Evolutionary conservation across 192 early-diverging fungal species (phyloP), one percentile per base, ranked within the genome.

Genomic region (Backusella circina): DNA sequence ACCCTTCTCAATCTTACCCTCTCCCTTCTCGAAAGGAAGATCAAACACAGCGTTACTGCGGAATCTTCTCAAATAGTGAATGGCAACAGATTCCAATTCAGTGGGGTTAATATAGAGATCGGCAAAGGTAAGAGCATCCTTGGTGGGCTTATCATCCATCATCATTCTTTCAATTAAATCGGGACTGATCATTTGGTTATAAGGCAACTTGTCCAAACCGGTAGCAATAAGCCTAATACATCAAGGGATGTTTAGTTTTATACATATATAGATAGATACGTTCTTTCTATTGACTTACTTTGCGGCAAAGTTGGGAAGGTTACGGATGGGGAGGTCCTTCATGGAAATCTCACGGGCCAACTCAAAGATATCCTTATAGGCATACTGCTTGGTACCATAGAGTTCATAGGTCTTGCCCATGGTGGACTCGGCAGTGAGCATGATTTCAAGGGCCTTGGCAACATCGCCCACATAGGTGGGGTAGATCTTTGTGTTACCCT

Each of bases 371-470:
- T 92, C 80, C 72, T 81, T 79, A 73, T 90, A 91, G 23, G 88
- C 86, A 86, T 94, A 97, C 76, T 91, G 90, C 76, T 89, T 85
- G 74, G 89, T 82, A 67, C 93, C 95, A 79, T 88, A 94, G 33
- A 99, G 89, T 86, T 99, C 98, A 72, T 93, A 94, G 26, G 90
- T 94, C 87, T 95, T 90, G 37, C 96, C 96, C 23, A 91, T 84
- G 2, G 92, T 90, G 32, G 84, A 83, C 67, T 92, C 90, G 79
- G 93, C 91, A 37, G 87, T 88, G 73, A 90, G 80, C 82, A 96
- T 91, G 35, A 84, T 78, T 70, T 91, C 90, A 72, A 99, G 89
- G 38, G 90, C 95, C 64, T 86, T 80, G 39, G 96, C 97, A 47
- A 99, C 93, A 82, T 99, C 97, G 32, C 89, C 84, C 15, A 74